Percentiles rank a stretch among this genome's conserved stretches.
Evolutionary conservation across 1,284 basidiomycete species (phyloP).

Genomic region (Apiotrichum porosum): DNA sequence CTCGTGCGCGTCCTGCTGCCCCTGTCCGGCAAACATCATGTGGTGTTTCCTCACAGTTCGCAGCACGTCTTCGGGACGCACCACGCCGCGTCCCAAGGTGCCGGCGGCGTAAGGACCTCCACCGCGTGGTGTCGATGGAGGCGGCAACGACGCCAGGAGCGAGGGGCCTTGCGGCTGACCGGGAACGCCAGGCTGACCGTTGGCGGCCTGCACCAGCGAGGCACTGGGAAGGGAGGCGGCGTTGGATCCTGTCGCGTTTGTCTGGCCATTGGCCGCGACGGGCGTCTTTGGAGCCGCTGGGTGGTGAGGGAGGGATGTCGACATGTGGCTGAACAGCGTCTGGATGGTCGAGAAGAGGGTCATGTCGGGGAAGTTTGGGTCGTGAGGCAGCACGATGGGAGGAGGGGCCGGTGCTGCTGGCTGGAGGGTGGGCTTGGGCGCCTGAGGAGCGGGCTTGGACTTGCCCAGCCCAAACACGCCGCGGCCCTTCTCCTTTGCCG

Average conservation of each 20-base stretch:
- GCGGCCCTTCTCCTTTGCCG: conserved; percentile 23
- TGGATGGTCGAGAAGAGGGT: conserved; percentile 84
- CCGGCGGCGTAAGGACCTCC: conserved; percentile 46
- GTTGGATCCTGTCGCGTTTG: conserved; percentile 10
- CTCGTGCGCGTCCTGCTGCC: conserved; percentile 95
- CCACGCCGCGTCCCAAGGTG: conserved; percentile 66
- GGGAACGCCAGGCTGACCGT: background rate
- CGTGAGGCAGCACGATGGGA: conserved; percentile 26
- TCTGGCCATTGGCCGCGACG: conserved; percentile 3
- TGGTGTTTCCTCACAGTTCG: conserved; percentile 85
- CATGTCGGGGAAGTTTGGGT: conserved; percentile 61
- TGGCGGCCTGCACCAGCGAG: conserved; percentile 13
- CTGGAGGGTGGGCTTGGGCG: background rate
- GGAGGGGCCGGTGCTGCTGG: conserved; percentile 4
- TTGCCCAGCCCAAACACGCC: conserved; percentile 16
- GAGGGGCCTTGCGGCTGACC: conserved; percentile 30
- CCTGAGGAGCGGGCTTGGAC: conserved; percentile 1
- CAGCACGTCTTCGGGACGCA: conserved; percentile 82
- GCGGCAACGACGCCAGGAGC: conserved; percentile 42
- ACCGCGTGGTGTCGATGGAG: conserved; percentile 40
- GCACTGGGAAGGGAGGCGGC: conserved; percentile 33
- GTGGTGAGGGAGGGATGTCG: conserved; percentile 42
- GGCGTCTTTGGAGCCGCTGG: conserved; percentile 36
- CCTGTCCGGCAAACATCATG: conserved; percentile 74
- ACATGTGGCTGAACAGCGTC: conserved; percentile 77